Conservation (phyloP, 1,284 basidiomycete genomes). For the Mycosarcoma mackinlayi region DNA sequence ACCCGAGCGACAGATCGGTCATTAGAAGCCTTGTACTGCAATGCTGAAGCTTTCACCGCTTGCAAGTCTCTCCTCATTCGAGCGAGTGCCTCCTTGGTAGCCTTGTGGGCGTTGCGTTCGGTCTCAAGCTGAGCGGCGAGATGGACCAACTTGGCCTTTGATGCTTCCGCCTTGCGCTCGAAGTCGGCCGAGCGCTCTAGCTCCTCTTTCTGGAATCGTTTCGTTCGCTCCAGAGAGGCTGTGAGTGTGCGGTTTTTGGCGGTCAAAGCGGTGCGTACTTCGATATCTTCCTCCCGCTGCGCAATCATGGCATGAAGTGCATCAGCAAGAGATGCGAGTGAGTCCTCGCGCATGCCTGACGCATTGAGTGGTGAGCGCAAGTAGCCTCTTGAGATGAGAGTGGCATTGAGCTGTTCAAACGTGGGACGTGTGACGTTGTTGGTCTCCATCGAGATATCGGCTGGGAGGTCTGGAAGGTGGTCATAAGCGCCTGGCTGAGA, state of each 20-base stretch:
- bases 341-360: conserved; percentile 20
- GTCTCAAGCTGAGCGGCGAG: conserved; percentile 28
- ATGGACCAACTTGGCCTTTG: conserved; percentile 36
- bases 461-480: conserved; percentile 39
- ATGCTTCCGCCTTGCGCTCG: conserved; percentile 49
- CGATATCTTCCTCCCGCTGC: conserved; percentile 55
- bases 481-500: conserved; percentile 22
- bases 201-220: conserved; percentile 46
- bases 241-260: conserved; percentile 45
- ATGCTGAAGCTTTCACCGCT: conserved; percentile 43
- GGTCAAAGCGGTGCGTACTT: conserved; percentile 51
- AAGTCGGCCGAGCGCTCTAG: conserved; percentile 33
- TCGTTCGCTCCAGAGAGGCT: conserved; percentile 41
- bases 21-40: conserved; percentile 47
- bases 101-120: conserved; percentile 42
- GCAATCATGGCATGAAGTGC: conserved; percentile 53
- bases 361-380: conserved; percentile 41
- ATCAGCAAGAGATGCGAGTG: conserved; percentile 37
- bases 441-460: conserved; percentile 27
- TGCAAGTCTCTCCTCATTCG: conserved; percentile 45
- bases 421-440: conserved; percentile 23
- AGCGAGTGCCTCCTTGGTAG: conserved; percentile 48
- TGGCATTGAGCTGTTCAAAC: conserved; percentile 56
- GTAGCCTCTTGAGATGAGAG: conserved; percentile 52
- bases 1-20: conserved; percentile 47